Conservation (phyloP, 2,329 filamentous ascomycete genomes). For the Colletotrichum neosansevieriae region DNA sequence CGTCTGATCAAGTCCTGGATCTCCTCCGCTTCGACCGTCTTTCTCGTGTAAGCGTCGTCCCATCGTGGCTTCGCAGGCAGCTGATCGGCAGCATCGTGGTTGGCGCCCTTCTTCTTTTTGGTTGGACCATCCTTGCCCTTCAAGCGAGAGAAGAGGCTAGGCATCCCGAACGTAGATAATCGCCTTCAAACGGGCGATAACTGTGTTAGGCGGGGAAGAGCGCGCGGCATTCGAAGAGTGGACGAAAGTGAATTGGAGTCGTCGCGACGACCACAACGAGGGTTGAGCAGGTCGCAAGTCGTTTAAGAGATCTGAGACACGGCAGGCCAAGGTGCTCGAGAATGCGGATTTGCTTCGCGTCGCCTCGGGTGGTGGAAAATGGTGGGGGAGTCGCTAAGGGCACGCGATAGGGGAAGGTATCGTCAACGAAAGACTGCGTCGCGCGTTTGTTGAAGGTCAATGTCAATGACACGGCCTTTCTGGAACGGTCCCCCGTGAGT, state of each 20-base stretch:
- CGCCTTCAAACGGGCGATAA: conserved; percentile 25
- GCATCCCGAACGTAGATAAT: conserved; percentile 56
- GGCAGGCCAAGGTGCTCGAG: conserved; percentile 4
- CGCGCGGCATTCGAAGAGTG: conserved; percentile 32
- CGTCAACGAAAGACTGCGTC: conserved; percentile 20
- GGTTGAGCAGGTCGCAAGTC: not conserved
- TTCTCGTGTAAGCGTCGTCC: conserved; percentile 89
- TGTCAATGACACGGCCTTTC: conserved; percentile 29
- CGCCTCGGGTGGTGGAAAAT: not conserved
- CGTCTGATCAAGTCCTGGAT: conserved; percentile 86
- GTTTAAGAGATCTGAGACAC: conserved; percentile 26
- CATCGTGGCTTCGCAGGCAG: conserved; percentile 79
- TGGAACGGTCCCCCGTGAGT: conserved; percentile 21
- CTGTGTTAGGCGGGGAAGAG: conserved; percentile 16
- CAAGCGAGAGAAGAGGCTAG: conserved; percentile 72
- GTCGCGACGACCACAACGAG: conserved; percentile 24
- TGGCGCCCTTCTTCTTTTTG: conserved; percentile 75
- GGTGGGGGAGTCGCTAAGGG: conserved; percentile 18
- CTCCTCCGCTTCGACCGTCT: conserved; percentile 87
- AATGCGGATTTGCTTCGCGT: conserved; percentile 19
- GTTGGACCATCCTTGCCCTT: conserved; percentile 79
- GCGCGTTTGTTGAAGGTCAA: conserved; percentile 37
- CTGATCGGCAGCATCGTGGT: conserved; percentile 63
- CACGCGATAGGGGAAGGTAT: conserved; percentile 24
- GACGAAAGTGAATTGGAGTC: conserved; percentile 10